These are phyloP conservation scores for Aspergillus bertholletiae DNA, from an alignment of 495 filamentous ascomycete genomes.

Conservation along the genomic window DNA sequence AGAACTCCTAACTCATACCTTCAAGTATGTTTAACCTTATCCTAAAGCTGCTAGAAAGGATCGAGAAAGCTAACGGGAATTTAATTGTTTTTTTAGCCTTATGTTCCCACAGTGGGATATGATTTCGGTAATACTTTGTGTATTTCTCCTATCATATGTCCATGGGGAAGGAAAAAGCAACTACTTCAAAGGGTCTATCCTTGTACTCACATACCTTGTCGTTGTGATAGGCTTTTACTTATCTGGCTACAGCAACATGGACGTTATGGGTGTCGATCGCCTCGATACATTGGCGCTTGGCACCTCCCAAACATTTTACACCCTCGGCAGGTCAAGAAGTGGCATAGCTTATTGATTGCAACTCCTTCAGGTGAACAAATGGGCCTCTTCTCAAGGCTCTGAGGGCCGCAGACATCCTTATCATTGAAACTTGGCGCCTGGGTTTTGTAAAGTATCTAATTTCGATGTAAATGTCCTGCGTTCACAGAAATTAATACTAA, in stretches of 20 bases:
- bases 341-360: constrained; percentile 28
- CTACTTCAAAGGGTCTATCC: constrained; percentile 77
- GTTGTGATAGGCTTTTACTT: constrained; percentile 91
- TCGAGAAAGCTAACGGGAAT: neutral
- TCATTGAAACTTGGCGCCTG: neutral
- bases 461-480: no score
- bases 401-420: neutral
- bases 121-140: constrained; percentile 94
- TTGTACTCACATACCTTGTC: constrained; percentile 90
- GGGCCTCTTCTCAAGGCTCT: neutral
- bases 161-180: constrained; percentile 92
- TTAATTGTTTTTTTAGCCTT: constrained; percentile 50
- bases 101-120: constrained; percentile 99
- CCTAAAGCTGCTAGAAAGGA: neutral
- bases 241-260: constrained; percentile 66
- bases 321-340: constrained; percentile 30
- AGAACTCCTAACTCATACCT: constrained; percentile 72
- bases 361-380: neutral
- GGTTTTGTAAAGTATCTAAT: neutral
- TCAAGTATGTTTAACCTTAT: constrained; percentile 51
- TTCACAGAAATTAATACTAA: no score
- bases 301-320: constrained; percentile 36
- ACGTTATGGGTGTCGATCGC: constrained; percentile 58
- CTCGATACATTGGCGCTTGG: constrained; percentile 65
- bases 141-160: constrained; percentile 96